These are phyloP conservation scores for Plasmodium cynomolgi DNA, from an alignment of 169 alveolate species.

Conservation along the genomic window DNA sequence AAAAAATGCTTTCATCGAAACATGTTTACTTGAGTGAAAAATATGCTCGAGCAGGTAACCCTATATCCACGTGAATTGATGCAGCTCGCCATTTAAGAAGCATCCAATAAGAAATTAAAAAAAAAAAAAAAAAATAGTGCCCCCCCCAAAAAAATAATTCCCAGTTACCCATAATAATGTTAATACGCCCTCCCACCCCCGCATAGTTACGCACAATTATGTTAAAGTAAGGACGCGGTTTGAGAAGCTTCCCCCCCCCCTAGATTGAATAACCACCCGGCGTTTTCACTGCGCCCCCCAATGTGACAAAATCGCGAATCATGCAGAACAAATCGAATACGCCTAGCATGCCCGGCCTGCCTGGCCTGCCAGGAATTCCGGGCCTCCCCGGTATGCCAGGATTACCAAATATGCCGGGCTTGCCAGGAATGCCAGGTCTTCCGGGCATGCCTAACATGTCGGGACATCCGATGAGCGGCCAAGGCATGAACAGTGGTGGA, in stretches of 20 bases:
- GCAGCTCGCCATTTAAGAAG: neutral
- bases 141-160: neutral
- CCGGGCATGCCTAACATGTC: neutral
- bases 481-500: neutral
- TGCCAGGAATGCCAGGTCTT: neutral
- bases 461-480: neutral
- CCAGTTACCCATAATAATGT: neutral
- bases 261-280: neutral
- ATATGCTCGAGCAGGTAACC: neutral
- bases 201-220: neutral
- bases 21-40: neutral
- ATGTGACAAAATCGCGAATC: neutral
- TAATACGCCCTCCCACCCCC: neutral
- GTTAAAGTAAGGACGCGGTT: neutral
- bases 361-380: conserved; percentile 5
- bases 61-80: neutral
- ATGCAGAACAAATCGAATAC: conserved; percentile 5
- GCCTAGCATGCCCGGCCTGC: neutral
- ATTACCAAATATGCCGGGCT: neutral
- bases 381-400: neutral
- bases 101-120: neutral
- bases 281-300: neutral
- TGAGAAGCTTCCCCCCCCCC: neutral
- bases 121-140: neutral
- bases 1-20: neutral